Conservation (phyloP, 208 protist genomes). For the Strigomonas oncopelti region DNA sequence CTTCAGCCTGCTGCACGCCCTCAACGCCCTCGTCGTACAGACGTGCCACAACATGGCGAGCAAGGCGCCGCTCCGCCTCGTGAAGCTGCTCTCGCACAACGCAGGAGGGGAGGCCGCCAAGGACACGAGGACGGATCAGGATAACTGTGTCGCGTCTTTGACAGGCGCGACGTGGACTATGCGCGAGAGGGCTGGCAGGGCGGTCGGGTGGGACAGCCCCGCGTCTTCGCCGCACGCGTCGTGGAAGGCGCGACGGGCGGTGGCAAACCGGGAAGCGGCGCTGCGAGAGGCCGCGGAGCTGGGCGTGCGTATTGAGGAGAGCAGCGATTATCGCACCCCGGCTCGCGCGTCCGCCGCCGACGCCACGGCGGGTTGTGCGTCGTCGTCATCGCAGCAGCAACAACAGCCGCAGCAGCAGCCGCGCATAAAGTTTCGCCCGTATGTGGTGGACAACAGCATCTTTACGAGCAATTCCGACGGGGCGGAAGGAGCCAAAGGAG, state of each 20-base stretch:
- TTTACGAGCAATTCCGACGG: not conserved
- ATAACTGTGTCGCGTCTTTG: not conserved
- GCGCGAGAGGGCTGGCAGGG: not conserved
- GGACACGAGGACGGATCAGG: slow-evolving; percentile 2
- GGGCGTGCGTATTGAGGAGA: not conserved
- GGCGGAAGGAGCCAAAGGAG: too few species aligned
- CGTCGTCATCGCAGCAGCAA: too few species aligned
- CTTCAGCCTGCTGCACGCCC: slow-evolving; percentile 16
- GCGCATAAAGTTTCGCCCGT: slow-evolving; percentile 9
- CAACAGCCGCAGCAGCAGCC: not conserved
- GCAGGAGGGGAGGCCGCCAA: not conserved
- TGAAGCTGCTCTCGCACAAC: slow-evolving; percentile 14
- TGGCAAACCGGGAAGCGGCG: not conserved
- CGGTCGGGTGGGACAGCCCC: not conserved
- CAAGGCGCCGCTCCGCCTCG: slow-evolving; percentile 17
- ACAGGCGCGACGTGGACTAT: not conserved
- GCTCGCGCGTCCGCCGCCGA: too few species aligned
- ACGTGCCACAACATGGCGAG: slow-evolving; percentile 11
- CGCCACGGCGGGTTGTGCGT: too few species aligned
- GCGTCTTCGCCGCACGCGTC: not conserved
- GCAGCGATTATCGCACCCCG: not conserved
- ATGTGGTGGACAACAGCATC: not conserved
- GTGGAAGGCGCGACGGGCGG: not conserved
- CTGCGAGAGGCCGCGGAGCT: not conserved
- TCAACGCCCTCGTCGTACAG: slow-evolving; percentile 22